Conservation (phyloP, 306 rosid species). For the Dalbergia cochinchinensis region DNA sequence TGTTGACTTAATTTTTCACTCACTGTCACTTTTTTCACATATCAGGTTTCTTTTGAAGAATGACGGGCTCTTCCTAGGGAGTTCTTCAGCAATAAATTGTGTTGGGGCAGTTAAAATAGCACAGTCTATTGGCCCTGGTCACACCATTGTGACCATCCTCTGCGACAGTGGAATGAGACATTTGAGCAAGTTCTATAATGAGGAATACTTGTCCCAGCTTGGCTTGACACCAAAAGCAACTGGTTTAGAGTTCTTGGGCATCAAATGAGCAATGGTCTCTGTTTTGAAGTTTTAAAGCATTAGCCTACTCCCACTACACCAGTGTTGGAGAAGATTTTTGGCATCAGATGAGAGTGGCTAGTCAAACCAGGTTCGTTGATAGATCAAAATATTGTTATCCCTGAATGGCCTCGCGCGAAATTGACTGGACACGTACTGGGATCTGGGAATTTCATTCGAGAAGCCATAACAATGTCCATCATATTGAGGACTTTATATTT, state of each 20-base stretch:
- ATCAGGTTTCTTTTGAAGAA: conserved; percentile 81
- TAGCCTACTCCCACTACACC: not conserved
- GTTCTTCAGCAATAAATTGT: conserved; percentile 94
- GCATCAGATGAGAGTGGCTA: conserved; percentile 9
- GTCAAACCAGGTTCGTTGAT: not conserved
- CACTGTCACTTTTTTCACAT: not conserved
- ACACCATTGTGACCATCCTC: conserved; percentile 87
- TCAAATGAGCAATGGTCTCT: conserved; percentile 49
- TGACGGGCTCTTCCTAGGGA: conserved; percentile 87
- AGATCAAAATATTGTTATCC: not conserved
- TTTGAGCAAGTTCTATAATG: conserved; percentile 79
- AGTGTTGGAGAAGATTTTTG: not conserved
- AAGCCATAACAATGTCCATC: not conserved
- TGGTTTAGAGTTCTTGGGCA: conserved; percentile 73
- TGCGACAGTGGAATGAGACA: conserved; percentile 97
- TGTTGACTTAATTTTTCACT: conserved; percentile 10
- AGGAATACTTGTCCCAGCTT: conserved; percentile 67
- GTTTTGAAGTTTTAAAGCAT: conserved; percentile 22
- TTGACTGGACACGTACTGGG: not conserved
- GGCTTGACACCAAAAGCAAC: conserved; percentile 81
- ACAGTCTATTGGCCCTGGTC: conserved; percentile 81
- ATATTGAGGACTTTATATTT: conserved; percentile 13
- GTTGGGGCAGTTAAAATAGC: conserved; percentile 93
- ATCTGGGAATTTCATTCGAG: not conserved
- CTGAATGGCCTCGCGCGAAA: not conserved